Evolutionary conservation across 768 basidiomycete species (phyloP).

Genomic region (Daedaleopsis sinensis): DNA sequence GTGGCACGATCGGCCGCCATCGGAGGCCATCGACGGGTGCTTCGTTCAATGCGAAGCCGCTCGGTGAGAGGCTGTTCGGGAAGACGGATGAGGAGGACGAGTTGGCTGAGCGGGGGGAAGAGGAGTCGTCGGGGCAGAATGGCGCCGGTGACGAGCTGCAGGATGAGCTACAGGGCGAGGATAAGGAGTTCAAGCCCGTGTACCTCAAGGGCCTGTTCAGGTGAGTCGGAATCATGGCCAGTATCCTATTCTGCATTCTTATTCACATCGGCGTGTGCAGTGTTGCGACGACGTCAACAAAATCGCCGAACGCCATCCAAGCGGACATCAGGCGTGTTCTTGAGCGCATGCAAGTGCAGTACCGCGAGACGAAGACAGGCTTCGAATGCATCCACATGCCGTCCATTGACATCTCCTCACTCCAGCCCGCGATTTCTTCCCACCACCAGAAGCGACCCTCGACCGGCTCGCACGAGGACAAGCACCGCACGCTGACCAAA

Average conservation of each 20-base stretch:
- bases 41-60: conserved; percentile 35
- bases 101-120: conserved; percentile 41
- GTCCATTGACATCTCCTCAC: conserved; percentile 86
- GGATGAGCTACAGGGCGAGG: conserved; percentile 43
- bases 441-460: conserved; percentile 49
- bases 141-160: conserved; percentile 34
- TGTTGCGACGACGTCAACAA: conserved; percentile 95
- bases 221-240: conserved; percentile 25
- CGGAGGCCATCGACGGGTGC: conserved; percentile 75
- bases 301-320: conserved; percentile 78
- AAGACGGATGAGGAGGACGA: conserved; percentile 50
- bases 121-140: conserved; percentile 35
- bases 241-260: conserved; percentile 3
- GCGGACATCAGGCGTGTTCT: conserved; percentile 84
- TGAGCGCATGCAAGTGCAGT: conserved; percentile 94
- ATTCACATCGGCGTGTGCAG: conserved; percentile 39
- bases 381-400: conserved; percentile 97
- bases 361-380: conserved; percentile 86
- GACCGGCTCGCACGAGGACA: conserved; percentile 54
- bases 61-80: conserved; percentile 51
- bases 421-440: conserved; percentile 45
- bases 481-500: conserved; percentile 60
- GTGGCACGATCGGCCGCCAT: conserved; percentile 65
- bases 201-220: conserved; percentile 97
- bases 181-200: conserved; percentile 89